Evolutionary conservation across 331 rosid genomes (phyloP).

Genomic region (Quercus tomentella): DNA sequence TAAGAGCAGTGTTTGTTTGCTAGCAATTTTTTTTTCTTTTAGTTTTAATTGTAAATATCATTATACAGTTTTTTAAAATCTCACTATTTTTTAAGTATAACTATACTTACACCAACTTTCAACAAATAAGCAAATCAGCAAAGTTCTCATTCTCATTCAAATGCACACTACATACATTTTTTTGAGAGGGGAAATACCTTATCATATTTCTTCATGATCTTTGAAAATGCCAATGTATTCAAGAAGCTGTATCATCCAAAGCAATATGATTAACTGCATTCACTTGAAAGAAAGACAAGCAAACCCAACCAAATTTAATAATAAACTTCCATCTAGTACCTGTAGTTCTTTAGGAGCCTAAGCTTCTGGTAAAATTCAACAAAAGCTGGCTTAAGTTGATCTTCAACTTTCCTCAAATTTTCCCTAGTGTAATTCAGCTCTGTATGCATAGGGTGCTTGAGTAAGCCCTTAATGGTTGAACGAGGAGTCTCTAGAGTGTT

Average conservation of each 20-base stretch:
- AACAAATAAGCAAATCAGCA: too few species aligned
- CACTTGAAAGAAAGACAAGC: not conserved
- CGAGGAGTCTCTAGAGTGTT: constrained; percentile 55
- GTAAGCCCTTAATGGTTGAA: constrained; percentile 57
- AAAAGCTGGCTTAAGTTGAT: constrained; percentile 46
- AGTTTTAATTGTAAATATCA: too few species aligned
- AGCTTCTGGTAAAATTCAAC: constrained; percentile 62
- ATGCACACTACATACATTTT: too few species aligned
- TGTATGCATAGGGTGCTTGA: constrained; percentile 34
- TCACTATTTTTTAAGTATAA: too few species aligned
- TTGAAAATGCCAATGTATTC: constrained; percentile 67
- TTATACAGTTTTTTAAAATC: too few species aligned
- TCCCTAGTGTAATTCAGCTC: constrained; percentile 48
- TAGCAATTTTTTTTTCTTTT: too few species aligned
- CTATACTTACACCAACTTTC: too few species aligned
- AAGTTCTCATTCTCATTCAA: too few species aligned
- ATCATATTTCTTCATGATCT: constrained; percentile 83
- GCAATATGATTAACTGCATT: not conserved
- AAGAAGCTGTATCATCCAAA: constrained; percentile 45
- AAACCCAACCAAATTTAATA: too few species aligned
- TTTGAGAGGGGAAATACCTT: constrained; percentile 35
- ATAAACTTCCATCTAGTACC: constrained; percentile 14
- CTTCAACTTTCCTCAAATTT: constrained; percentile 48
- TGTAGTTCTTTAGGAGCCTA: constrained; percentile 57
- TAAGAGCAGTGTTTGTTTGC: too few species aligned